A percentile compares a stretch with the other conserved stretches of the same genome.
Evolutionary conservation across 768 basidiomycete species (phyloP).

Genomic region (Tylopilus rubrobrunneus): DNA sequence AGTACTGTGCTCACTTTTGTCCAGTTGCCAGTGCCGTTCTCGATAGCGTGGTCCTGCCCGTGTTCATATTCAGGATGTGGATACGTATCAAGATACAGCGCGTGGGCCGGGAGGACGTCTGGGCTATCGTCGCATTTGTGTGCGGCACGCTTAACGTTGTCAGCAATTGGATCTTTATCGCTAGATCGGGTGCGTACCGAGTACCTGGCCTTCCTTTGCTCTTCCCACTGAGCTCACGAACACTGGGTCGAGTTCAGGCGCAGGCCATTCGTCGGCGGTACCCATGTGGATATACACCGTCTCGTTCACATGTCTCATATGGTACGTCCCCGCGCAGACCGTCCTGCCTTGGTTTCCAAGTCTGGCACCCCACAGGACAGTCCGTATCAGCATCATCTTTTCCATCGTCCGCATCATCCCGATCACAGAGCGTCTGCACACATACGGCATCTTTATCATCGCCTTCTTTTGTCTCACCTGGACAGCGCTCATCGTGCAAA

Average conservation of each 20-base stretch:
- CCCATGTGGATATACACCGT: constrained; percentile 16
- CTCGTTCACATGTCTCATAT: constrained; percentile 6
- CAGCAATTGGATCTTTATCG: constrained; percentile 9
- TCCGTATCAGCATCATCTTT: constrained; percentile 20
- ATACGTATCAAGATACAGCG: constrained; percentile 19
- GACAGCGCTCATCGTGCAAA: background rate
- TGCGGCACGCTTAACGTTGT: constrained; percentile 7
- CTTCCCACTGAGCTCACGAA: background rate
- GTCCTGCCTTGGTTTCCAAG: no score
- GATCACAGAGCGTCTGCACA: constrained; percentile 6
- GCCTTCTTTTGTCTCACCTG: constrained; percentile 10
- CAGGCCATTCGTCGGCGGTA: background rate
- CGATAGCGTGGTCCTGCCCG: background rate
- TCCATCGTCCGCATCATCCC: constrained; percentile 21
- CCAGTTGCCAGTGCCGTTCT: no score
- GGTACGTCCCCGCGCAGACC: constrained; percentile 8
- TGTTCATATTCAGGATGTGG: constrained; percentile 16
- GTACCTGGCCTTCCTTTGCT: background rate
- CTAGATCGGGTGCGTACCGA: constrained; percentile 3
- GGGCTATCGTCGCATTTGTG: constrained; percentile 14
- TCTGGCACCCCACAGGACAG: constrained; percentile 6
- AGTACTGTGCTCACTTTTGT: no score
- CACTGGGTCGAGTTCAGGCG: background rate
- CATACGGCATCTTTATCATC: constrained; percentile 4
- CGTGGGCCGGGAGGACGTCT: constrained; percentile 22